These are phyloP conservation scores for Alnus rubra DNA, from an alignment of 306 rosid species.

Conservation along the genomic window DNA sequence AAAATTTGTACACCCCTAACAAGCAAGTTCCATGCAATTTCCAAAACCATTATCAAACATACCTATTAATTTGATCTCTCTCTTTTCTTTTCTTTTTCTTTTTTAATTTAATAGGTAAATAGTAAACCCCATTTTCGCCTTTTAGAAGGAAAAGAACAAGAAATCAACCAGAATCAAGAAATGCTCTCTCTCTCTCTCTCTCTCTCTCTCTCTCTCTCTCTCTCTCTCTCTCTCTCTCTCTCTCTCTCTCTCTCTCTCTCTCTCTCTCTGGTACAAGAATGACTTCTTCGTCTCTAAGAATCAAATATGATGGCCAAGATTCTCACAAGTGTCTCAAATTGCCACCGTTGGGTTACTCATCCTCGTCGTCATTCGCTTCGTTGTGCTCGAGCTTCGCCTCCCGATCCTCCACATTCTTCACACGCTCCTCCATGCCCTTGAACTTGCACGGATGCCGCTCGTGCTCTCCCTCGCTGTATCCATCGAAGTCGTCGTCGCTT, in stretches of 20 bases:
- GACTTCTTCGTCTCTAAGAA: constrained; percentile 23
- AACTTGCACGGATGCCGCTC: constrained; percentile 6
- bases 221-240: no score
- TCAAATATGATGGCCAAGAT: constrained; percentile 18
- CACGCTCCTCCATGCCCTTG: constrained; percentile 30
- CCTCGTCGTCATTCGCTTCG: constrained; percentile 50
- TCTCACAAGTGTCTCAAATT: background rate
- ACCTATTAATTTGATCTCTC: no score
- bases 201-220: background rate
- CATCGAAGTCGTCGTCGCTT: constrained; percentile 2
- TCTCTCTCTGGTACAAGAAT: background rate
- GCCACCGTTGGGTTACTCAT: constrained; percentile 10
- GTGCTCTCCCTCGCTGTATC: background rate
- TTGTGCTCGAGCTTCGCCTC: constrained; percentile 44
- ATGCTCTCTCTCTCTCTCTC: background rate
- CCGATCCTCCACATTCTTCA: constrained; percentile 23
- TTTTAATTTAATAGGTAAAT: no score
- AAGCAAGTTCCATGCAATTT: no score
- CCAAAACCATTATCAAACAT: no score
- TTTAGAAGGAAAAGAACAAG: no score
- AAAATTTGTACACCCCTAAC: no score
- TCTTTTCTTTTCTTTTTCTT: no score
- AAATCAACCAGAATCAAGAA: background rate
- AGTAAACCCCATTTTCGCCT: no score
- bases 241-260: no score